phyloP scores from a whole-genome alignment of 306 rosid species.

The Psophocarpus tetragonolobus region DNA sequence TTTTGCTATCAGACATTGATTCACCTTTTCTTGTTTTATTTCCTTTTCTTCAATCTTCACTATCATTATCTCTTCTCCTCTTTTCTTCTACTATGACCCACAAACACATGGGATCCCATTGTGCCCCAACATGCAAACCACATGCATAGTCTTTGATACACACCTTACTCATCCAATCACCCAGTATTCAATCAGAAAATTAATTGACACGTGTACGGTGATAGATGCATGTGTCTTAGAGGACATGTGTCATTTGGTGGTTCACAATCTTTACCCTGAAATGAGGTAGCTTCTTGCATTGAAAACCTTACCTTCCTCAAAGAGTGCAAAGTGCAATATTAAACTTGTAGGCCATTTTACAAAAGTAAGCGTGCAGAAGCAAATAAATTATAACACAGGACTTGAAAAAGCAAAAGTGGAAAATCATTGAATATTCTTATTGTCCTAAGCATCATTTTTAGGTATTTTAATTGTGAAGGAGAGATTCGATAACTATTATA shows the following conservation, averaged over 20 bases:
- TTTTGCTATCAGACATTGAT: neutral
- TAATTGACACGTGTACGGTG: conserved; percentile 25
- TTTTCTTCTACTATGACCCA: conserved; percentile 28
- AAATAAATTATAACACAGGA: conserved; percentile 38
- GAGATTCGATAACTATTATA: conserved; percentile 14
- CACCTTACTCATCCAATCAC: neutral
- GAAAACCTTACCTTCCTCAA: conserved; percentile 32
- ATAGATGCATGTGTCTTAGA: neutral
- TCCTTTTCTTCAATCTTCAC: neutral
- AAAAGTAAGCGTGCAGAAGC: conserved; percentile 54
- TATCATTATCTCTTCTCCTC: conserved; percentile 29
- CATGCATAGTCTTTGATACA: neutral
- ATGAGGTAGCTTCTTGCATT: conserved; percentile 30
- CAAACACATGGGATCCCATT: conserved; percentile 12
- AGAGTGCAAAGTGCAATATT: conserved; percentile 36
- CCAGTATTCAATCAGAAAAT: neutral
- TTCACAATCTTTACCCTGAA: conserved; percentile 20
- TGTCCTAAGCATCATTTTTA: conserved; percentile 36
- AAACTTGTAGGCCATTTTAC: conserved; percentile 44
- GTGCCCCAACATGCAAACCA: neutral
- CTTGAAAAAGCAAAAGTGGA: conserved; percentile 34
- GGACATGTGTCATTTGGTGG: neutral
- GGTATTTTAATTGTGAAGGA: neutral
- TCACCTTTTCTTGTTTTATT: neutral
- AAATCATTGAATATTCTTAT: conserved; percentile 40